Base-by-base conservation (phyloP, 306 rosid genomes). In the Sphenostylis stenocarpa region DNA sequence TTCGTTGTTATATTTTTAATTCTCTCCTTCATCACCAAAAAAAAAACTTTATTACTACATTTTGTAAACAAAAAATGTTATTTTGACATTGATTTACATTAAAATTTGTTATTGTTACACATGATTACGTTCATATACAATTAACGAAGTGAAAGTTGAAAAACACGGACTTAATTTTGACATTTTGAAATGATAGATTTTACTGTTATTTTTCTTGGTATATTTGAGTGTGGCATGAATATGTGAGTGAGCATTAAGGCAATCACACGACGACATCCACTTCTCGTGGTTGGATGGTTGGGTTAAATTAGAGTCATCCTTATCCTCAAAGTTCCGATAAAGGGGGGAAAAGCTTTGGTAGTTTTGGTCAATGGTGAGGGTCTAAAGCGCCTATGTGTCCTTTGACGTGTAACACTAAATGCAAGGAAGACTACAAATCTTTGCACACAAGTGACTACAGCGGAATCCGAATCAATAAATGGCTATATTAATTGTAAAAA, bases 401-500 rank as follows among this genome's bases (percentile, higher is more conserved):
- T 19, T 26, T 41, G 14, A 66, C 72, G 67, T 73, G 80, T 39
- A 7, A 17, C 45, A 20, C 74, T 67, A 67, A 73, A 78, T 51
- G n/a, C 12, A 51, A 29, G 41, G 1, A 68, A 26, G 23, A 23
- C 17, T 11, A 70, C 23, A 7, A 19, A 24, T 53, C 61, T 75
- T 72, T 28, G 33, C 60, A 29, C 28, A 16, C 83, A 72, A 52
- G 73, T 72, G 51, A 79, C 67, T 58, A 44, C 82, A 67, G 44
- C 31, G 12, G 19, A 53, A 66, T 39, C 28, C 57, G 0, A 56
- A 23, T 31, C 8, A 26, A 38, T 29, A 41, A 23, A 26, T 45
- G 24, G 11, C n/a, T n/a, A n/a, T n/a, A n/a, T n/a, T n/a, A n/a
- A n/a, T n/a, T n/a, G n/a, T 48, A 70, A 71, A 24, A 64, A 26